Base-by-base conservation (phyloP, 2,329 filamentous ascomycete species). In the Alternaria brassicicola region DNA sequence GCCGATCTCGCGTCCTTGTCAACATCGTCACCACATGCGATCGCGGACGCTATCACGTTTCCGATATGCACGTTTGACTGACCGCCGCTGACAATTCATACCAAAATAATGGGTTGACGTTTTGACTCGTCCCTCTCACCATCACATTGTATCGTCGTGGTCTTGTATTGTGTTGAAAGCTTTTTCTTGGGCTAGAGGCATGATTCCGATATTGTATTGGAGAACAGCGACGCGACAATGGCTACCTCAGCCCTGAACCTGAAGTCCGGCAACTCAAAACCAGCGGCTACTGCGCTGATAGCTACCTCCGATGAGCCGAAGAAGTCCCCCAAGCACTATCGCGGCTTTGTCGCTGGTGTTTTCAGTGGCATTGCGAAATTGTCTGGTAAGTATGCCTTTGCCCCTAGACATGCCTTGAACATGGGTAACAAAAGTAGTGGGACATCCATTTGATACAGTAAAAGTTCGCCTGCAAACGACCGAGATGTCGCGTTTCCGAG, bases 391-490 rank as follows among this genome's bases (percentile, higher is more conserved):
- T 15, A 46, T 9, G 19, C 19, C 23, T 4, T 3, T 48, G n/a
- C 12, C 15, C n/a, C 17, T 52, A n/a, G 30, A 49, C 31, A 25
- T 45, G 42, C 10, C 26, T 57, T 35, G 25, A 30, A 35, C 47
- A 33, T 45, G 38, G 61, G 65, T 70, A 57, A 70, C 59, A 48
- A 50, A 31, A 10, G 6, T 53, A 87, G 82, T 85, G 63, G 86
- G 86, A 28, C 86, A 89, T 78, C 86, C 86, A 78, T 98, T 99
- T 80, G 95, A 99, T 79, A 98, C 95, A 0, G 87, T 99, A 77
- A 99, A 99, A 80, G 94, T 98, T 52, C 92, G 95, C 30, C 83
- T 99, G 17, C 95, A 99, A 77, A 98, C 94, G 3, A 92, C 92
- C 28, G 83, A 89, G 67, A 78, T 85, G 46, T 77, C 87, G 2